Base-by-base conservation (phyloP, 441 rosid species). In the Populus hybrid region DNA sequence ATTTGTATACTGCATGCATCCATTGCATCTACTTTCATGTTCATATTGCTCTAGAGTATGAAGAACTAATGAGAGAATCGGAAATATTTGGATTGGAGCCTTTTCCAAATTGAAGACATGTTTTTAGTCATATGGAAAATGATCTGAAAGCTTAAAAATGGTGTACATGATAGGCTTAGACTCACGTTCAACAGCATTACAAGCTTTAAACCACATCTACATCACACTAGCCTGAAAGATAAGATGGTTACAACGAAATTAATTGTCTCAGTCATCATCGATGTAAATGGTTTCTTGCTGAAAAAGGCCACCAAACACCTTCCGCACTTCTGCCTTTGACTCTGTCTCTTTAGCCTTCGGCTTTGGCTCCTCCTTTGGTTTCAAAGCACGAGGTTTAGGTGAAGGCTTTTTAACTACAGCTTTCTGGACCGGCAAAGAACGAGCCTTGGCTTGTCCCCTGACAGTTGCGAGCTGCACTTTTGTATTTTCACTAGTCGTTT, bases 361-460 rank as follows among this genome's bases (percentile, higher is more conserved):
- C 84, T 85, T 79, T 14, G 82, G 64, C 61, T 65, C 85, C 56
- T 77, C 79, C 74, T 78, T 74, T 2, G 82, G 81, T 82, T 80
- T 89, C 75, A 11, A 40, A 64, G 71, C 63, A 29, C 24, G 79
- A 45, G 75, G 50, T 74, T 77, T 82, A 7, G 80, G 82, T 61
- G 76, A 42, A 8, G 87, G 40, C 77, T 81, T 86, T 79, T 85
- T 92, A 20, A 88, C 83, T 65, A 76, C 86, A 45, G 97, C 97
- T 86, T 87, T 92, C 82, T 86, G 81, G 74, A 89, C 72, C 2
- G 88, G 87, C 75, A 95, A 86, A 24, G 84, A 84, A 77, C 89
- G 90, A 28, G 97, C 99, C 84, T 85, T 92, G 1, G 94, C 91
- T 77, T 91, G 97, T 76, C 99, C 99, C 76, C 98, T 85, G 2